phyloP scores from a whole-genome alignment of 108 stramenopile genomes.

The Heterococcus sp. region DNA sequence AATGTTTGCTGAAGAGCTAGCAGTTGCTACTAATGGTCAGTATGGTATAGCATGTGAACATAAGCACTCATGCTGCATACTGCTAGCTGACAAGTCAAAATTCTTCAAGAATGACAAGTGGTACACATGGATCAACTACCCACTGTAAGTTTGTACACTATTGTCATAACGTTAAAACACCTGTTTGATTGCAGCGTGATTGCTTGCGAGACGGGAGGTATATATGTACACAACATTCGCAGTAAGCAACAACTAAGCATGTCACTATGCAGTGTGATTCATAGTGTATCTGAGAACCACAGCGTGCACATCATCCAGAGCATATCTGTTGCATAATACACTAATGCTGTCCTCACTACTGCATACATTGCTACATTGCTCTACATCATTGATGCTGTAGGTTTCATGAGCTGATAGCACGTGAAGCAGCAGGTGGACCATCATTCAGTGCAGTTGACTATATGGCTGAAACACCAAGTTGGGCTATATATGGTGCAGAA shows the following conservation, averaged over 20 bases:
- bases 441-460: conserved; percentile 79
- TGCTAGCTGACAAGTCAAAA: conserved; percentile 65
- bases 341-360: background rate
- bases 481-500: conserved; percentile 83
- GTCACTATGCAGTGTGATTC: too few relatives aligned
- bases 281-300: too few relatives aligned
- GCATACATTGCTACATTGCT: background rate
- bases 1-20: conserved; percentile 63
- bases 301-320: too few relatives aligned
- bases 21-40: conserved; percentile 59
- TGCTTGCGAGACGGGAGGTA: too few relatives aligned
- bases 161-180: too few relatives aligned
- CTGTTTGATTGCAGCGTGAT: too few relatives aligned
- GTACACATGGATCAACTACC: conserved; percentile 76
- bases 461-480: conserved; percentile 73
- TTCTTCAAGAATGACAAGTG: conserved; percentile 77
- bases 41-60: conserved; percentile 90
- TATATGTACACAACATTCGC: too few relatives aligned
- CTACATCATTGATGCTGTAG: background rate
- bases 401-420: background rate
- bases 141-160: background rate
- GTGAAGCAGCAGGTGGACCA: conserved; percentile 8
- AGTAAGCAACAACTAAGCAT: background rate
- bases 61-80: conserved; percentile 87
- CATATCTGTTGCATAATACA: too few relatives aligned